Evolutionary conservation across 2,329 filamentous ascomycete genomes (phyloP).

Genomic region (Zasmidium cellare): DNA sequence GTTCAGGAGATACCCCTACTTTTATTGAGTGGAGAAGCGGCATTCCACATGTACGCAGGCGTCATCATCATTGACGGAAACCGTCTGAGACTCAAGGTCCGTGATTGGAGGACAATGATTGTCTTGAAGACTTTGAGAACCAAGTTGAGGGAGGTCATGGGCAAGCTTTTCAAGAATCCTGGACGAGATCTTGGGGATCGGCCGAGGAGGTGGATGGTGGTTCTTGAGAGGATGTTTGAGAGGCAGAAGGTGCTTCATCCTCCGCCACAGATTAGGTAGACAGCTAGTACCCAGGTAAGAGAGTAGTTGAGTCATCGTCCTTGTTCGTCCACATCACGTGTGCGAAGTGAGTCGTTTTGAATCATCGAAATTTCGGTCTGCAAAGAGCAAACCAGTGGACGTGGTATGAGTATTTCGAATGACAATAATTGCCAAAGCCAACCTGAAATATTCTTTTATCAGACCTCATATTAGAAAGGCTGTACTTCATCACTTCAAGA

Average conservation of each 20-base stretch:
- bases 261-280: not conserved
- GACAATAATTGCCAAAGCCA: too few relatives aligned
- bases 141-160: constrained; percentile 73
- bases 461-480: too few relatives aligned
- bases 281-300: not conserved
- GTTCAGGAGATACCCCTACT: constrained; percentile 75
- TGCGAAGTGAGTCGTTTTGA: not conserved
- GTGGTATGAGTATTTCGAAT: too few relatives aligned
- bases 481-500: too few relatives aligned
- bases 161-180: constrained; percentile 63
- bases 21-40: constrained; percentile 82
- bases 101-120: constrained; percentile 87
- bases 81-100: constrained; percentile 76
- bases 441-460: too few relatives aligned
- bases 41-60: constrained; percentile 87
- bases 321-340: not conserved
- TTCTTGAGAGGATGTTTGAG: constrained; percentile 34
- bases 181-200: constrained; percentile 40
- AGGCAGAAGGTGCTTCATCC: constrained; percentile 13
- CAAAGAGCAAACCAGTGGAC: too few relatives aligned
- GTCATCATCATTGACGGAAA: constrained; percentile 87
- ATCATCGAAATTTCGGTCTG: too few relatives aligned
- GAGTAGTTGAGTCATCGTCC: too few relatives aligned
- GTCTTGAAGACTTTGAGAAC: constrained; percentile 79
- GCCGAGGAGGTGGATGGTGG: constrained; percentile 44